Conservation (phyloP, 2,329 filamentous ascomycete genomes). For the Pyricularia sp. region DNA sequence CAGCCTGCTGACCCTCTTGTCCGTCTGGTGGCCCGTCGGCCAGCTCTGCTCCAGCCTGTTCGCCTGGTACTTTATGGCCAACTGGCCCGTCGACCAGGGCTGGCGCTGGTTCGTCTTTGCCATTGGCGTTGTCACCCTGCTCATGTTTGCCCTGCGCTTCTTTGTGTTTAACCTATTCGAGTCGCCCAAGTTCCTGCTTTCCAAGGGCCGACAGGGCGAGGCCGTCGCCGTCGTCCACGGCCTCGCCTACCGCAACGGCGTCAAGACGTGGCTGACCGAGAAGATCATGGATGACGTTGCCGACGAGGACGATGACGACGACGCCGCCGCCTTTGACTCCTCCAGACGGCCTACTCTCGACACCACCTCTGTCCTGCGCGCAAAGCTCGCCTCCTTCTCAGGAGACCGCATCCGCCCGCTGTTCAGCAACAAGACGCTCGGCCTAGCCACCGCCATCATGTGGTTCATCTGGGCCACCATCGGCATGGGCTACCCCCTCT, state of each 20-base stretch:
- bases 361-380: constrained; percentile 31
- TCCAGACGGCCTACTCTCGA: constrained; percentile 13
- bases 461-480: constrained; percentile 77
- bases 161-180: constrained; percentile 73
- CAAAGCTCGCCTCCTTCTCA: constrained; percentile 54
- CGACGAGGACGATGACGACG: constrained; percentile 21
- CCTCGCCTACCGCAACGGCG: constrained; percentile 58
- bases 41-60: constrained; percentile 60
- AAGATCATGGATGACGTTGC: constrained; percentile 45
- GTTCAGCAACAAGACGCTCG: constrained; percentile 40
- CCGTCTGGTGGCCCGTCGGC: constrained; percentile 77
- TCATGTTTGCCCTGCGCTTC: constrained; percentile 68
- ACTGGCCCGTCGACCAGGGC: constrained; percentile 54
- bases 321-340: constrained; percentile 3
- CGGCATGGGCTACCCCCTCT: constrained; percentile 77
- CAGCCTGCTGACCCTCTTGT: constrained; percentile 64
- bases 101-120: constrained; percentile 65
- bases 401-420: constrained; percentile 53
- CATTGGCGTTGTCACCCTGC: constrained; percentile 58
- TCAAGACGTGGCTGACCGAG: constrained; percentile 63
- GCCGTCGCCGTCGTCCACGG: constrained; percentile 70
- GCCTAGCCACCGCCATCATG: constrained; percentile 39
- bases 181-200: constrained; percentile 73
- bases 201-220: constrained; percentile 61
- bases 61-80: constrained; percentile 64